Evolutionary conservation across 306 rosid species (phyloP).

Genomic region (Fragaria iinumae): DNA sequence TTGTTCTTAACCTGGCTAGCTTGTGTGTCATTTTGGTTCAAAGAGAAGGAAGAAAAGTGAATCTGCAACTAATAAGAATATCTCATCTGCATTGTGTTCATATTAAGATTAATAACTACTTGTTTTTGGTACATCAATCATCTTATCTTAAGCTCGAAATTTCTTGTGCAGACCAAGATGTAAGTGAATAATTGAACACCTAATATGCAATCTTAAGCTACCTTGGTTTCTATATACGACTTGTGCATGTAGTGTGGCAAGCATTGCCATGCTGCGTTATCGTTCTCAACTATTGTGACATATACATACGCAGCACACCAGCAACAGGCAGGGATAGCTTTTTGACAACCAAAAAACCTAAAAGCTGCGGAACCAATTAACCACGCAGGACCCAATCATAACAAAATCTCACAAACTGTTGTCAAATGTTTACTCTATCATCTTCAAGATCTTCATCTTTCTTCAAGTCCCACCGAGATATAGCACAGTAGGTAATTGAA

Average conservation of each 20-base stretch:
- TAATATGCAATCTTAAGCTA: no score
- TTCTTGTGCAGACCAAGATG: no score
- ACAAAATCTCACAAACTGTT: not conserved
- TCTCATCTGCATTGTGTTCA: no score
- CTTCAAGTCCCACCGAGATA: not conserved
- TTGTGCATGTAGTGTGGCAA: no score
- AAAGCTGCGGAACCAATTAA: not conserved
- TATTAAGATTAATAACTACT: no score
- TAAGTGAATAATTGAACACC: no score
- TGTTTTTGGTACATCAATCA: no score
- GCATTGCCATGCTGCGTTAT: not conserved
- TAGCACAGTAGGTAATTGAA: not conserved
- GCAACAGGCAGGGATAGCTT: not conserved
- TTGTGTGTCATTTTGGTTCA: not conserved
- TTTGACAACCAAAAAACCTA: not conserved
- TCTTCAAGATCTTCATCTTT: not conserved
- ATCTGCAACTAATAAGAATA: no score
- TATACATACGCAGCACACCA: not conserved
- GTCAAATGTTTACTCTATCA: not conserved
- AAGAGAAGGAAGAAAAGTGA: not conserved
- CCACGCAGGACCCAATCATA: not conserved
- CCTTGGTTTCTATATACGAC: no score
- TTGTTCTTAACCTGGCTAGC: not conserved
- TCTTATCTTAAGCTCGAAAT: no score
- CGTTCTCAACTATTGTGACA: not conserved